phyloP scores from a whole-genome alignment of 495 filamentous ascomycete genomes.

The Thermothielavioides terrestris region DNA sequence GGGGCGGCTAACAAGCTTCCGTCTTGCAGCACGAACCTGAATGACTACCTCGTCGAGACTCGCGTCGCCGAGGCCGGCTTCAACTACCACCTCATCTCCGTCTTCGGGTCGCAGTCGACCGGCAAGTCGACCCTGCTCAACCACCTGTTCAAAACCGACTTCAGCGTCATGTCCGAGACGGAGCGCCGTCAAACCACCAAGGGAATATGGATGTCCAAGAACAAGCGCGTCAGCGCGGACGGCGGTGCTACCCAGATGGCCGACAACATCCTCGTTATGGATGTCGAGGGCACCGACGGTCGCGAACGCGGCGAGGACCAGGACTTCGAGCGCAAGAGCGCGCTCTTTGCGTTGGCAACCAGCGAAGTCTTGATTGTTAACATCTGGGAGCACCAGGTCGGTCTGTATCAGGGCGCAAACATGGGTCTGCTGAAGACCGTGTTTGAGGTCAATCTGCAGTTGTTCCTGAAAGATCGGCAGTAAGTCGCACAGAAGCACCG shows the following conservation, averaged over 20 bases:
- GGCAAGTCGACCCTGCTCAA: conserved; percentile 97
- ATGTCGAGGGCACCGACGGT: conserved; percentile 96
- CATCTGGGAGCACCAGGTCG: conserved; percentile 98
- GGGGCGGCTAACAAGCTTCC: conserved; percentile 5
- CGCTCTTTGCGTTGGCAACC: conserved; percentile 90
- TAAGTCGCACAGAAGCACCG: conserved; percentile 48
- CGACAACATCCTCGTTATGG: conserved; percentile 97
- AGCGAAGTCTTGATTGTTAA: conserved; percentile 98
- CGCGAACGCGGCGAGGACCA: conserved; percentile 95
- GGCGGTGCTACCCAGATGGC: conserved; percentile 56
- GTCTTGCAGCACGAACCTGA: conserved; percentile 58
- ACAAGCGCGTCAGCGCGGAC: conserved; percentile 51
- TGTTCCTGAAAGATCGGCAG: conserved; percentile 92
- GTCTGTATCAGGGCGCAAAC: conserved; percentile 95
- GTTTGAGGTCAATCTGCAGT: conserved; percentile 94
- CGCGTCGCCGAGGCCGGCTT: conserved; percentile 80
- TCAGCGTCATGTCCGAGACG: conserved; percentile 89
- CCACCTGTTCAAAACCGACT: conserved; percentile 88
- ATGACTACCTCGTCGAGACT: conserved; percentile 69
- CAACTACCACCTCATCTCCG: conserved; percentile 97
- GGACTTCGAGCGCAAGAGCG: conserved; percentile 97
- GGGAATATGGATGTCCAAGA: conserved; percentile 98
- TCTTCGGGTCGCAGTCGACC: conserved; percentile 97
- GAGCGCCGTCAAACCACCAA: conserved; percentile 94
- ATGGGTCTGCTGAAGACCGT: conserved; percentile 98